phyloP scores from a whole-genome alignment of 2,329 filamentous ascomycete species.

The Colletotrichum plurivorum region DNA sequence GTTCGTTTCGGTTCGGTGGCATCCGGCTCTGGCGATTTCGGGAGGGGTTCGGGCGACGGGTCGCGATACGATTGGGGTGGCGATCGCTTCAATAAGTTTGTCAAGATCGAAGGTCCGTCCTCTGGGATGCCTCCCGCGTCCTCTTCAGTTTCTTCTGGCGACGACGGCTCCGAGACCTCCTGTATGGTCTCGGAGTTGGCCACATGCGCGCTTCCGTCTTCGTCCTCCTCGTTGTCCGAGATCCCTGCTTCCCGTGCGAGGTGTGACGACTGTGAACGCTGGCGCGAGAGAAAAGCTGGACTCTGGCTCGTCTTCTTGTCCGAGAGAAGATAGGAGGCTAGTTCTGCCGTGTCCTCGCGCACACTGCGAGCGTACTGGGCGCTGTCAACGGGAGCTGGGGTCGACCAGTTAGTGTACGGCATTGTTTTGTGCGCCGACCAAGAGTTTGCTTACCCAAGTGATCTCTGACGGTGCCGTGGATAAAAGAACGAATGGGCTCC shows the following conservation, averaged over 20 bases:
- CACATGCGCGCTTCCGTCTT: constrained; percentile 39
- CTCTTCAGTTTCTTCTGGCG: constrained; percentile 52
- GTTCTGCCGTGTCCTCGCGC: constrained; percentile 87
- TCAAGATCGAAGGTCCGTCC: constrained; percentile 61
- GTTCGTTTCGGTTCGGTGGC: constrained; percentile 29
- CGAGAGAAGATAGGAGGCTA: constrained; percentile 85
- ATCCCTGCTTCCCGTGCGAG: constrained; percentile 44
- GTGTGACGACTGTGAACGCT: constrained; percentile 52
- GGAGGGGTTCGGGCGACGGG: constrained; percentile 45
- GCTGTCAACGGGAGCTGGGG: constrained; percentile 70
- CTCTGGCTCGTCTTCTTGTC: constrained; percentile 65
- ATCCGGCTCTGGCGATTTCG: constrained; percentile 25
- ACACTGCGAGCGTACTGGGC: constrained; percentile 83
- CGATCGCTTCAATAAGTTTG: constrained; percentile 65
- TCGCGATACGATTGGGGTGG: constrained; percentile 55
- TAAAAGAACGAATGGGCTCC: constrained; percentile 80
- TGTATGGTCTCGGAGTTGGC: constrained; percentile 66
- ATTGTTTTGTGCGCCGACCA: constrained; percentile 11
- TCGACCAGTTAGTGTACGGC: constrained; percentile 1
- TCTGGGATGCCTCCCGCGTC: constrained; percentile 44
- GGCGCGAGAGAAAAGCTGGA: constrained; percentile 61
- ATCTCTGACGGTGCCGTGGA: constrained; percentile 75
- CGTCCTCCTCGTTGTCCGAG: constrained; percentile 47
- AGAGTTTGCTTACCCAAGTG: constrained; percentile 63
- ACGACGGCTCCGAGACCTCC: constrained; percentile 73